phyloP scores from a whole-genome alignment of 2,329 filamentous ascomycete genomes.

The Phaeosphaeria sp. region DNA sequence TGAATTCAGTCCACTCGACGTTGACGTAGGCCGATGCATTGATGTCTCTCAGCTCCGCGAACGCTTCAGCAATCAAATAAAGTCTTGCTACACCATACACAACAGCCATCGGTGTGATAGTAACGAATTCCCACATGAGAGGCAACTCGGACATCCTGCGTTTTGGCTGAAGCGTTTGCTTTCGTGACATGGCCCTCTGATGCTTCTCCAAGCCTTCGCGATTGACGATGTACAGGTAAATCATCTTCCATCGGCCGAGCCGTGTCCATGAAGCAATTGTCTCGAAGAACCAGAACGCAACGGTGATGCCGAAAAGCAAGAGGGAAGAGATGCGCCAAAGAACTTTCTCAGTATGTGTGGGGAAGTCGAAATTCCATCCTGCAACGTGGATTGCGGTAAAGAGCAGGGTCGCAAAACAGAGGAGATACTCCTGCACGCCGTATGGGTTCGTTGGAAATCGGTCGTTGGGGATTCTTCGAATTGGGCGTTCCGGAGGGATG shows the following conservation, averaged over 20 bases:
- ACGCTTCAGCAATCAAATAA: constrained; percentile 24
- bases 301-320: constrained; percentile 22
- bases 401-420: constrained; percentile 15
- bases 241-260: constrained; percentile 21
- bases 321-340: constrained; percentile 18
- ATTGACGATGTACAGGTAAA: constrained; percentile 20
- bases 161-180: constrained; percentile 12
- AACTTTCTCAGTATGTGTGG: constrained; percentile 7
- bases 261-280: constrained; percentile 22
- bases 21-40: constrained; percentile 22
- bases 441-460: constrained; percentile 22
- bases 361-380: constrained; percentile 23
- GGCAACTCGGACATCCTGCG: constrained; percentile 22
- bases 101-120: constrained; percentile 24
- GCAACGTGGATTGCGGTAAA: constrained; percentile 16
- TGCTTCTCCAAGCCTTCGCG: constrained; percentile 10
- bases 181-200: constrained; percentile 8
- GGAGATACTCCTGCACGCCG: constrained; percentile 18
- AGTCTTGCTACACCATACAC: constrained; percentile 23
- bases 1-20: constrained; percentile 27
- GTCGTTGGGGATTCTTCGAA: constrained; percentile 23
- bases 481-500: constrained; percentile 17
- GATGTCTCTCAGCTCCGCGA: constrained; percentile 22
- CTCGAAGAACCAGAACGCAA: constrained; percentile 26
- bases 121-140: constrained; percentile 20